Evolutionary conservation across 2,329 filamentous ascomycete species (phyloP), one percentile per base, ranked within the genome.

Genomic region (Leptographium flavum): DNA sequence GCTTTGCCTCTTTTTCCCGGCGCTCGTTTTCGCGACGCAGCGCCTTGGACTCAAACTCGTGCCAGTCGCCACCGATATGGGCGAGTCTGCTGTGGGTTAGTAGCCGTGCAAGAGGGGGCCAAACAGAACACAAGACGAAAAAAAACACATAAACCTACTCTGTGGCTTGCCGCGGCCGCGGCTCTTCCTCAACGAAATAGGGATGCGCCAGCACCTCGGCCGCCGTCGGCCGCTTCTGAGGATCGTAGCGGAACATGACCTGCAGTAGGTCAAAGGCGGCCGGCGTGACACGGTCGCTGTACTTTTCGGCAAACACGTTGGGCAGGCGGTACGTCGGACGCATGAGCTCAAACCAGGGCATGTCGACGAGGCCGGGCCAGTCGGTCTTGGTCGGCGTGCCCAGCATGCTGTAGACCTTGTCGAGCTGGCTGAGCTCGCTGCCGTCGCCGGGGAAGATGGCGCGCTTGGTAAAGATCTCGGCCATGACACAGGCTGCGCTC

Each of bases 21-120:
- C 76, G 76, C 60, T 92, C 86, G 54, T 87, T 90, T 61, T 95
- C 88, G 54, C 92, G 92, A 28, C 92, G 74, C 23, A 94, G 70
- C 15, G 87, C 88, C 65, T 98, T 98, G 46, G 87, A 94, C 65
- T 98, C 92, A 56, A 96, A 94, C 60, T 98, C 92, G 59, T 98
- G 92, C 92, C 92, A 98, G 56, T 98, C 92, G 21, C 92, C 92
- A 55, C 92, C 78, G 27, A 98, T 73, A 41, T 80, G 69, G 48
- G 81, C 79, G 42, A 98, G 73, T 56, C 83, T 85, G 50, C 47
- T 19, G 6, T 14, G 52, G n/a, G 57, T 68, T 56, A 67, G 60
- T 37, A 14, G 3, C n/a, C 5, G 31, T 5, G n/a, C 2, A 25
- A 30, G 15, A 30, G 9, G 27, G n/a, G 23, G 30, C 6, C 15